Evolutionary conservation across 2,329 filamentous ascomycete genomes (phyloP).

Genomic region (Colletotrichum sansevieriae): DNA sequence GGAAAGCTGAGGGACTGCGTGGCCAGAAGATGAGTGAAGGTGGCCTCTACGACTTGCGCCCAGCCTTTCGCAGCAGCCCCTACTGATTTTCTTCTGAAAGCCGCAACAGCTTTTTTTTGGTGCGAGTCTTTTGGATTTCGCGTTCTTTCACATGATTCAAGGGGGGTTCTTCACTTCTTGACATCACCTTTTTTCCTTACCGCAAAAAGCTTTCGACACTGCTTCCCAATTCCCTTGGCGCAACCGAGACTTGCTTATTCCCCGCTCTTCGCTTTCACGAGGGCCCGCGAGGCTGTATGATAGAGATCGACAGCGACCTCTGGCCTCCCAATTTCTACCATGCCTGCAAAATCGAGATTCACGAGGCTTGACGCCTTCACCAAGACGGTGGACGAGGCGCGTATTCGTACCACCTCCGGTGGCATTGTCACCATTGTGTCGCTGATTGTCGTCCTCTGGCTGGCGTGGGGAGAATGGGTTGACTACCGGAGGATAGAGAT

Average conservation of each 20-base stretch:
- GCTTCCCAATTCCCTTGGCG: constrained; percentile 42
- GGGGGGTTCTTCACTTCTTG: constrained; percentile 34
- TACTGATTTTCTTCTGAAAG: constrained; percentile 9
- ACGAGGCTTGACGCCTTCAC: constrained; percentile 98
- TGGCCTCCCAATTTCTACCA: constrained; percentile 53
- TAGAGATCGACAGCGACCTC: constrained; percentile 19
- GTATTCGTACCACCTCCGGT: constrained; percentile 94
- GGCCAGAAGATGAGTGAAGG: constrained; percentile 49
- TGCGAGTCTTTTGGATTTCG: constrained; percentile 15
- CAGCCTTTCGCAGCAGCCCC: constrained; percentile 1
- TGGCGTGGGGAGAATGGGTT: constrained; percentile 95
- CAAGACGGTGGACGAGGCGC: constrained; percentile 98
- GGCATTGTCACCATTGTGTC: constrained; percentile 95
- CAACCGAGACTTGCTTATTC: constrained; percentile 20
- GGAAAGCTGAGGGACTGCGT: constrained; percentile 35
- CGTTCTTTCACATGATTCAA: constrained; percentile 38
- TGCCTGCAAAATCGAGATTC: constrained; percentile 94
- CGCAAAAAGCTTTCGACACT: constrained; percentile 10
- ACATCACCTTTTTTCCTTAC: constrained; percentile 22
- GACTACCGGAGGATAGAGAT: constrained; percentile 91
- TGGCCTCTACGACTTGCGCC: constrained; percentile 49
- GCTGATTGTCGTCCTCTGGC: constrained; percentile 86
- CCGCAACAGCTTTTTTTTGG: constrained; percentile 17
- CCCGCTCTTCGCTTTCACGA: constrained; percentile 21
- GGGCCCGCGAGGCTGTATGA: constrained; percentile 24